Conservation (phyloP, 805 yeast species). For the Komagataella populi region DNA sequence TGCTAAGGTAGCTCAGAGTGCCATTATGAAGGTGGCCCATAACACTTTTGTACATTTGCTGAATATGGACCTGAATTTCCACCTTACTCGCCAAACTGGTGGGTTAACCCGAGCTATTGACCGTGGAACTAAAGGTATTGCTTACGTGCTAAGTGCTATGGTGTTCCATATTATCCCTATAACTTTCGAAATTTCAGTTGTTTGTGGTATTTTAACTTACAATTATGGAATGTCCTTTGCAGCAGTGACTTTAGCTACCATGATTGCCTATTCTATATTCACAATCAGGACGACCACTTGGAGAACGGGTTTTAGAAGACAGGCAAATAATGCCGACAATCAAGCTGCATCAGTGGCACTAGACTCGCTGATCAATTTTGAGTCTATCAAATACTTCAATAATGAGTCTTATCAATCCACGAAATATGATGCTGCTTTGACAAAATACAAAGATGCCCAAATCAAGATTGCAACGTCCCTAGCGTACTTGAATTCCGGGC, state of each 20-base stretch:
- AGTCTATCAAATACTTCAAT: conserved; percentile 88
- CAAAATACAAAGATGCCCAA: conserved; percentile 59
- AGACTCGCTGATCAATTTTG: conserved; percentile 88
- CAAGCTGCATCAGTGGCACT: conserved; percentile 90
- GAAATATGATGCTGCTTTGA: conserved; percentile 69
- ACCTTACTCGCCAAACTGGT: conserved; percentile 85
- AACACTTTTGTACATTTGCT: conserved; percentile 79
- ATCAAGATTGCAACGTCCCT: conserved; percentile 77
- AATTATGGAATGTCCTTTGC: conserved; percentile 87
- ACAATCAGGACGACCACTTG: conserved; percentile 91
- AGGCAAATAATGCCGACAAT: conserved; percentile 88
- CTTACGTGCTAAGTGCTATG: conserved; percentile 87
- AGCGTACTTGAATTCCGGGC: conserved; percentile 70
- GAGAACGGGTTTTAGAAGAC: conserved; percentile 85
- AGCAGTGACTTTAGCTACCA: conserved; percentile 73
- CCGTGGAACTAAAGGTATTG: conserved; percentile 94
- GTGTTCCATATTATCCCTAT: conserved; percentile 95
- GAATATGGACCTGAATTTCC: conserved; percentile 80
- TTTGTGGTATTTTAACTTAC: conserved; percentile 86
- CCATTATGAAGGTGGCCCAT: conserved; percentile 79
- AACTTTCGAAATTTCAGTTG: conserved; percentile 82
- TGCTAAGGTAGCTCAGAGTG: conserved; percentile 90
- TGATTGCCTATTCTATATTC: conserved; percentile 78
- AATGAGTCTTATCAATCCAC: conserved; percentile 69
- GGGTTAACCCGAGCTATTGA: conserved; percentile 94